Base-by-base conservation (phyloP, 352 stramenopile species). In the Phytophthora crassamura region DNA sequence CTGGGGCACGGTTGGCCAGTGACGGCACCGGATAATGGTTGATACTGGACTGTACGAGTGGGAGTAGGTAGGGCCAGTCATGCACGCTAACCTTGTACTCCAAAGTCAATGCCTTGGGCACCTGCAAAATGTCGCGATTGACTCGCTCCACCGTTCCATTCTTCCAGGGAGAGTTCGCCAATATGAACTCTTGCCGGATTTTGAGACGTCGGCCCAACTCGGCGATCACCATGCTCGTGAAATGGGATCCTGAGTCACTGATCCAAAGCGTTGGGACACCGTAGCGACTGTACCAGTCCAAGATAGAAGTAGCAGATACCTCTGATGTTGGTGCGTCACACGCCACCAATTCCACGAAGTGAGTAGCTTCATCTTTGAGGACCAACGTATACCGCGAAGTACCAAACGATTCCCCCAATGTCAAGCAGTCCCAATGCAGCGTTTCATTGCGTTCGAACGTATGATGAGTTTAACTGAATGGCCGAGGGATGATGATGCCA, bases 401-500 rank as follows among this genome's bases (percentile, higher is more conserved):
- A 15, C 50, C 43, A 33, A 62, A 51, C 4, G n/a, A 67, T 7
- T 62, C 34, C 33, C 51, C 42, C 1, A 68, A 9, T 22, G 50
- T 62, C 5, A 56, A 41, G 33, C 52, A 46, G n/a, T 68, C 43
- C 50, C 51, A 58, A 5, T 62, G 43, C 8, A 68, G 28, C 1
- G 59, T 52, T 5, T 8, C 35, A 8, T 62, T 62, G 7, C 50
- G 59, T 5, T 62, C 42, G 14, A 52, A 68, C 3, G 35, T 68
- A 2, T 51, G 18, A 7, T 68, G 51, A 0, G 43, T 68, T 14
- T 68, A 50, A 15, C 59, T 59, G 10, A 65, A 59, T 11, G 58
- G 36, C 22, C 59, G 42, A 6, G 51, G 50, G 33, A 58, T 47
- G 1, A 67, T 22, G 2, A 53, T 8, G 4, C 50, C 49, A 14